Percentiles rank a stretch among this genome's conserved stretches.
Evolutionary conservation across 2,329 filamentous ascomycete species (phyloP).

Genomic region (Didymellaceae sp.): DNA sequence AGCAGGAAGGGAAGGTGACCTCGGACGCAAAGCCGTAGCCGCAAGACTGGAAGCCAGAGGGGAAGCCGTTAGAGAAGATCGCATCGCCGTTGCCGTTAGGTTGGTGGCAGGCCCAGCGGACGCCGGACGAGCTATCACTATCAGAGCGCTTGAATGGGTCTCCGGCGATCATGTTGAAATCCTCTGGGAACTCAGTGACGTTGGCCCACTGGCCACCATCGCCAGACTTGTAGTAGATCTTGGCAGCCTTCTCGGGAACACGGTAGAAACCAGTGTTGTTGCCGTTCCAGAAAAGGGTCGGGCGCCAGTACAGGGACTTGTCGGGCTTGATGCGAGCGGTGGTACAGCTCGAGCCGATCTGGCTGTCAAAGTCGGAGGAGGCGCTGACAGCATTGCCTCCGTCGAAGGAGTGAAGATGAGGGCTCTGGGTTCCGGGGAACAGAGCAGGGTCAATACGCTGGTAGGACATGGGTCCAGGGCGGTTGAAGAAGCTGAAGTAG

Average conservation of each 20-base stretch:
- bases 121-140: slow-evolving; percentile 36
- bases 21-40: slow-evolving; percentile 44
- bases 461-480: slow-evolving; percentile 43
- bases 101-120: slow-evolving; percentile 44
- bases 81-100: slow-evolving; percentile 30
- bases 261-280: slow-evolving; percentile 46
- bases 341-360: slow-evolving; percentile 42
- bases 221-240: slow-evolving; percentile 50
- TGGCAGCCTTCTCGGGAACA: slow-evolving; percentile 44
- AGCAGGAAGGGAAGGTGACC: slow-evolving; percentile 48
- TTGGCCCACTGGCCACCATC: slow-evolving; percentile 43
- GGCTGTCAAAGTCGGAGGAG: slow-evolving; percentile 34
- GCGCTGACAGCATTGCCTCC: slow-evolving; percentile 44
- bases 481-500: slow-evolving; percentile 50
- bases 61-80: slow-evolving; percentile 43
- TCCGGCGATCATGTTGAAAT: slow-evolving; percentile 49
- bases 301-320: slow-evolving; percentile 49
- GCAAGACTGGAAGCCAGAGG: slow-evolving; percentile 47
- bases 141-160: slow-evolving; percentile 39
- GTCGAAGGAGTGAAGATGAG: slow-evolving; percentile 49
- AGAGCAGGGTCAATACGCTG: slow-evolving; percentile 47
- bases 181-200: slow-evolving; percentile 45
- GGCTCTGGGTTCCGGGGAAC: slow-evolving; percentile 39
- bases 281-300: slow-evolving; percentile 46
- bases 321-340: slow-evolving; percentile 48